Conservation (phyloP, 495 filamentous ascomycete genomes). For the Talaromyces nanjingensis region DNA sequence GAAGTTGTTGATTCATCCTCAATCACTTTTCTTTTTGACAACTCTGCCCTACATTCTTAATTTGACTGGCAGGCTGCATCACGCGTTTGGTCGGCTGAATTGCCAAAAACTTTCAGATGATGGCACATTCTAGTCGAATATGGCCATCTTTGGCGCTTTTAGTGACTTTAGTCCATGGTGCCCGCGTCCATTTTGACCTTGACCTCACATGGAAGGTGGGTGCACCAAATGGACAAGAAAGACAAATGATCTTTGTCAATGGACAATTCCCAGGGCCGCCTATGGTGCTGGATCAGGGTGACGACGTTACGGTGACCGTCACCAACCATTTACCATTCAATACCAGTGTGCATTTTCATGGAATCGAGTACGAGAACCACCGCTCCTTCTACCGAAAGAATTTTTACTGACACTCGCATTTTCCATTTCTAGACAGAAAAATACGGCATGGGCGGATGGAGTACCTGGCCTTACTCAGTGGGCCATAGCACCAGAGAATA, state of each 20-base stretch:
- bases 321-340: conserved; percentile 27
- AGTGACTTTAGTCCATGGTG: background rate
- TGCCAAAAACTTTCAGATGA: background rate
- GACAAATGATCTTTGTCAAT: conserved; percentile 48
- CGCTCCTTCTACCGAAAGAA: background rate
- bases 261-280: conserved; percentile 47
- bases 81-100: background rate
- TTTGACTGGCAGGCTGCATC: background rate
- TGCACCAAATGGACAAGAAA: conserved; percentile 28
- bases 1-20: background rate
- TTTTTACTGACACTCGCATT: background rate
- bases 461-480: conserved; percentile 42
- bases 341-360: conserved; percentile 38
- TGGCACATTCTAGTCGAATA: background rate
- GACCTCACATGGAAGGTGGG: conserved; percentile 31
- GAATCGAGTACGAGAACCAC: conserved; percentile 11
- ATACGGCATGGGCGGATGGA: conserved; percentile 43
- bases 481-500: conserved; percentile 35
- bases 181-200: conserved; percentile 23
- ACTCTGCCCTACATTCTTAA: background rate
- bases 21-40: background rate
- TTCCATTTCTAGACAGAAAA: conserved; percentile 17
- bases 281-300: conserved; percentile 49
- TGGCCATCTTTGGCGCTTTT: background rate
- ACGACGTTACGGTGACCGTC: conserved; percentile 40